Percentiles rank a stretch among this genome's conserved stretches.
These are phyloP conservation scores for Phytophthora brassicae DNA, from an alignment of 352 stramenopile genomes.

Conservation along the genomic window DNA sequence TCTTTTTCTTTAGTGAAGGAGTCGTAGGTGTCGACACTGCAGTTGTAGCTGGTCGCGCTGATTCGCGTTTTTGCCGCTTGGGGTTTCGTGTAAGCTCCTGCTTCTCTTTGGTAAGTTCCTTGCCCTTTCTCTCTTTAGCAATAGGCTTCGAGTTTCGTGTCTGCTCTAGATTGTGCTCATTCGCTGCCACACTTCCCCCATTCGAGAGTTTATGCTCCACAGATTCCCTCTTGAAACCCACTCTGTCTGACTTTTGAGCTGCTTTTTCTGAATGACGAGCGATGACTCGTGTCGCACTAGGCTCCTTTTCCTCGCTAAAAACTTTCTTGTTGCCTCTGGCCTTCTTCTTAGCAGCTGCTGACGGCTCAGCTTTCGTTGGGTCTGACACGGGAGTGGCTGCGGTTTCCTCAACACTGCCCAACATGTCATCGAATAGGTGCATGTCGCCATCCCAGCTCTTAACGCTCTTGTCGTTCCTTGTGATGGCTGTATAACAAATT, in stretches of 20 bases:
- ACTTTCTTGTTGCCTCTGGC: constrained; percentile 8
- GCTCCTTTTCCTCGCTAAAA: constrained; percentile 3
- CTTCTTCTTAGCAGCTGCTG: constrained; percentile 10
- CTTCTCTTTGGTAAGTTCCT: constrained; percentile 10
- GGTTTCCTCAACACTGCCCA: constrained; percentile 31
- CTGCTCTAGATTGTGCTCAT: background rate
- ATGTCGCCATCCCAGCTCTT: constrained; percentile 62
- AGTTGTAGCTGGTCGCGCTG: background rate
- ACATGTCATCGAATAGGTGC: constrained; percentile 55
- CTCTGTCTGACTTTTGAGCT: constrained; percentile 9
- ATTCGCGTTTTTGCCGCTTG: constrained; percentile 32
- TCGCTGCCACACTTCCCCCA: constrained; percentile 8
- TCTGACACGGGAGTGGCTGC: constrained; percentile 17
- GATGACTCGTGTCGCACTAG: background rate
- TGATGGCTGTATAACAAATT: constrained; percentile 25
- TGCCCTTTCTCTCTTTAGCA: background rate
- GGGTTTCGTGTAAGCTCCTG: constrained; percentile 6
- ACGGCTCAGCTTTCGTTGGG: constrained; percentile 2
- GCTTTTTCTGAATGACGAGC: background rate
- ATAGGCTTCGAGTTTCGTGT: constrained; percentile 16
- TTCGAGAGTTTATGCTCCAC: background rate
- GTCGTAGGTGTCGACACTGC: constrained; percentile 9
- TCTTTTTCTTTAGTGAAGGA: constrained; percentile 22
- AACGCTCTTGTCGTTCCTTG: constrained; percentile 22
- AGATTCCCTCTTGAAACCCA: constrained; percentile 16